phyloP scores from a whole-genome alignment of 2,329 filamentous ascomycete species.

The Meredithiella fracta region DNA sequence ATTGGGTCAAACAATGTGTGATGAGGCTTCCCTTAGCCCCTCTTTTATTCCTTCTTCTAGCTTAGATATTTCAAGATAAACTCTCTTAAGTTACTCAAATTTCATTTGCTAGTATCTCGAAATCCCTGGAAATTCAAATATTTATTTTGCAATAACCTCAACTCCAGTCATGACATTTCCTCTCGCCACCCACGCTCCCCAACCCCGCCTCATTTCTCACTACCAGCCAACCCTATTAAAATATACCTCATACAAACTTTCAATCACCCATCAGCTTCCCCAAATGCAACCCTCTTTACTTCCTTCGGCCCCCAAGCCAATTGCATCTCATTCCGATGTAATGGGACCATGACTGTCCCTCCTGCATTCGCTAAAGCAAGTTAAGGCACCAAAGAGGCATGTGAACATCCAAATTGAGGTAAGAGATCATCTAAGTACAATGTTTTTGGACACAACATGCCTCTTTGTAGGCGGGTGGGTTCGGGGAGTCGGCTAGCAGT shows the following conservation, averaged over 20 bases:
- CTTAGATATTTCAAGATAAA: background rate
- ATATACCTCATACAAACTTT: background rate
- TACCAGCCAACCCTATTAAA: background rate
- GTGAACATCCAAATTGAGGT: background rate
- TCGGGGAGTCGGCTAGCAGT: background rate
- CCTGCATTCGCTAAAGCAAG: constrained; percentile 11
- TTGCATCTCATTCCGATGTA: constrained; percentile 1
- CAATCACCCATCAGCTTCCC: background rate
- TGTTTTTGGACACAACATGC: background rate
- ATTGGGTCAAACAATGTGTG: background rate
- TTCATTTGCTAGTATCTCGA: background rate
- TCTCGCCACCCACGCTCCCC: background rate
- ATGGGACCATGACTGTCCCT: constrained; percentile 5
- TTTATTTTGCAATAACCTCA: no score
- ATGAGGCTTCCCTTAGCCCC: background rate
- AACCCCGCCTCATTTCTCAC: background rate
- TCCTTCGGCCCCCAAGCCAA: background rate
- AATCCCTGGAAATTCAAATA: no score
- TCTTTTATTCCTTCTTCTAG: background rate
- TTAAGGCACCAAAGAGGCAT: background rate
- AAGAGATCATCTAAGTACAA: background rate
- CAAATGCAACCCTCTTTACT: background rate
- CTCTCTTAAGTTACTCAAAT: background rate
- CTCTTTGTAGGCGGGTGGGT: background rate
- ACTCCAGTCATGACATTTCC: no score